Conservation (phyloP, 192 early-diverging fungal genomes). For the Linnemannia elongata region DNA sequence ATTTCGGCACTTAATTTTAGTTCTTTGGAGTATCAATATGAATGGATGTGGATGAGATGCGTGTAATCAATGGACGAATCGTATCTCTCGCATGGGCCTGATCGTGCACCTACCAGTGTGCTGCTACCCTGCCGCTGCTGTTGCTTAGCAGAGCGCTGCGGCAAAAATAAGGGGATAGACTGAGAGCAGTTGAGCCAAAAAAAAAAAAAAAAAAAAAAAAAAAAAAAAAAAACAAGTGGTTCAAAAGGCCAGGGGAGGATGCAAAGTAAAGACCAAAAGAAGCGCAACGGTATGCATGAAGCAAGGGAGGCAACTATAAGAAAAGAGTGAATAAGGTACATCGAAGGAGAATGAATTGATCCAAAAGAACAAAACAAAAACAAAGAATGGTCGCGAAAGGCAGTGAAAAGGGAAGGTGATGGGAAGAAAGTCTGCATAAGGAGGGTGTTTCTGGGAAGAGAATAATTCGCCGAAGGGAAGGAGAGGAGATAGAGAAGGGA, state of each 20-base stretch:
- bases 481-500: background rate
- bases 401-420: background rate
- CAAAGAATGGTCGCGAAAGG: background rate
- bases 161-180: no score
- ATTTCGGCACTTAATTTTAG: background rate
- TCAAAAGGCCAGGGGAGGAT: background rate
- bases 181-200: no score
- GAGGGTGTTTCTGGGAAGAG: background rate
- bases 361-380: conserved; percentile 5
- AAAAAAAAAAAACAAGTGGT: no score
- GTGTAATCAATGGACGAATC: background rate
- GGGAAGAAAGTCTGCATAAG: conserved; percentile 10
- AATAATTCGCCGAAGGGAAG: background rate
- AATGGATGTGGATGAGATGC: background rate
- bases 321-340: no score
- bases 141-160: background rate
- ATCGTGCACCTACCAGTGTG: background rate
- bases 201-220: no score
- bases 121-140: background rate
- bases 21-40: background rate
- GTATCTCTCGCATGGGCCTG: background rate
- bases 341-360: no score
- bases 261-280: background rate
- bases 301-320: no score
- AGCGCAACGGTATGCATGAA: no score